A percentile compares a stretch with the other conserved stretches of the same genome.
Evolutionary conservation across 1,139 yeast species (phyloP).

Genomic region (Zhuliangozyma parablackwelliae): DNA sequence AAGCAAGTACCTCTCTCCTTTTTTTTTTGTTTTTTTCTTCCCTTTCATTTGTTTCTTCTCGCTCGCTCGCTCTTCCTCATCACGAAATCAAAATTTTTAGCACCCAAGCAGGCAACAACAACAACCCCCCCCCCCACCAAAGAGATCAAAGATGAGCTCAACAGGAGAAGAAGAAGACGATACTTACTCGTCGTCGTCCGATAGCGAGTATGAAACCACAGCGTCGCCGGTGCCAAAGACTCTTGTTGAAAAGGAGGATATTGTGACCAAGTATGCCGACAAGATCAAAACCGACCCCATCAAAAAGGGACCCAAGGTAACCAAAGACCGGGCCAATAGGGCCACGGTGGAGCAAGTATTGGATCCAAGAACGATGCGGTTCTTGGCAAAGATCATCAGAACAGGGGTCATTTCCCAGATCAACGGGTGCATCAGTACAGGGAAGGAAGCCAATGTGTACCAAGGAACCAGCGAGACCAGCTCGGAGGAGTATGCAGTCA

Average conservation of each 20-base stretch:
- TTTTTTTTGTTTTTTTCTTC: conserved; percentile 1
- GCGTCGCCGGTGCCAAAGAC: conserved; percentile 12
- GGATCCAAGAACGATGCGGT: conserved; percentile 88
- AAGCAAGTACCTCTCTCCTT: neutral
- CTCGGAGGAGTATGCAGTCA: conserved; percentile 73
- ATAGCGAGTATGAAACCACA: conserved; percentile 1
- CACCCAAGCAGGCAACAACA: too few relatives aligned
- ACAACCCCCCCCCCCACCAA: too few relatives aligned
- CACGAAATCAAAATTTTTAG: neutral
- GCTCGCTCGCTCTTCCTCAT: neutral
- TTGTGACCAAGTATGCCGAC: conserved; percentile 57
- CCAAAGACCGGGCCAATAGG: conserved; percentile 81
- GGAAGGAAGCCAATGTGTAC: conserved; percentile 97
- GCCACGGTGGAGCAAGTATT: conserved; percentile 96
- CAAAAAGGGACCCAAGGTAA: conserved; percentile 52
- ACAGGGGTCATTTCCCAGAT: conserved; percentile 80
- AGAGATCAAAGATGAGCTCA: too few relatives aligned
- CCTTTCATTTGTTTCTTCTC: neutral
- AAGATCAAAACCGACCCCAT: conserved; percentile 62
- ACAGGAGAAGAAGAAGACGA: too few relatives aligned
- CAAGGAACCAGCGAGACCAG: conserved; percentile 71
- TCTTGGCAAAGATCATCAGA: conserved; percentile 74
- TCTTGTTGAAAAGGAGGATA: conserved; percentile 49
- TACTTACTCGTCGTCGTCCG: neutral
- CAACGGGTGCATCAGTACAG: conserved; percentile 93